Evolutionary conservation across 495 filamentous ascomycete species (phyloP).

Genomic region (Xeromyces bisporus): DNA sequence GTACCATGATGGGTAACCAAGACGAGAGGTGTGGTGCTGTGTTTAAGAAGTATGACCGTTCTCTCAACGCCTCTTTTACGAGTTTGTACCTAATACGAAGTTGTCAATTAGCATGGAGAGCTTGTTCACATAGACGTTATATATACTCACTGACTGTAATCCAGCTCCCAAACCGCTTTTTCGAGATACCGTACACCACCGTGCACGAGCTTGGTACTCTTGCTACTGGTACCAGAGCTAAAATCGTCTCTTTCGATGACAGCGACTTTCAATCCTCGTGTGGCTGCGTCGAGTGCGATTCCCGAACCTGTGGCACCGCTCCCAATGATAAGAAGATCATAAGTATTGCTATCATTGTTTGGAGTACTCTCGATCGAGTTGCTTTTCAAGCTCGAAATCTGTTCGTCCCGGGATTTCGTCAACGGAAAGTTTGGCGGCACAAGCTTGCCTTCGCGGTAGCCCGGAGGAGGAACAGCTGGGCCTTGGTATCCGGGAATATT

Average conservation of each 20-base stretch:
- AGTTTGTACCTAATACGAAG: slow-evolving; percentile 47
- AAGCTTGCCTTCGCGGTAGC: slow-evolving; percentile 63
- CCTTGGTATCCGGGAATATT: slow-evolving; percentile 74
- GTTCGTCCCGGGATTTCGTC: slow-evolving; percentile 49
- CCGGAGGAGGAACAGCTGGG: slow-evolving; percentile 63
- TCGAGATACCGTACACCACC: slow-evolving; percentile 93
- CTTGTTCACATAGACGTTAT: too few relatives aligned
- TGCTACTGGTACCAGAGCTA: slow-evolving; percentile 81
- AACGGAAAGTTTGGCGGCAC: slow-evolving; percentile 65
- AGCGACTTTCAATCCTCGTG: slow-evolving; percentile 81
- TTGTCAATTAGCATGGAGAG: slow-evolving; percentile 6
- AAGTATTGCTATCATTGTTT: slow-evolving; percentile 28
- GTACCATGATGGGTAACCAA: slow-evolving; percentile 97
- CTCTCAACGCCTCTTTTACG: slow-evolving; percentile 86
- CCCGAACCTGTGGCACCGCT: slow-evolving; percentile 86
- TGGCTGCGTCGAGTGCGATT: slow-evolving; percentile 86
- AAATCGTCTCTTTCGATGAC: slow-evolving; percentile 95
- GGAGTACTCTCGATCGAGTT: slow-evolving; percentile 1
- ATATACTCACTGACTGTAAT: slow-evolving; percentile 76
- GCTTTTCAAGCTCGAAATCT: slow-evolving; percentile 35
- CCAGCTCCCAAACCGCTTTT: slow-evolving; percentile 91
- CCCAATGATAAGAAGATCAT: slow-evolving; percentile 85
- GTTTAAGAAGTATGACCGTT: slow-evolving; percentile 89
- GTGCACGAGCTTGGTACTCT: slow-evolving; percentile 94
- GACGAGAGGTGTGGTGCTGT: slow-evolving; percentile 88